phyloP scores from a whole-genome alignment of 352 stramenopile species.

The Pythium periplocum region DNA sequence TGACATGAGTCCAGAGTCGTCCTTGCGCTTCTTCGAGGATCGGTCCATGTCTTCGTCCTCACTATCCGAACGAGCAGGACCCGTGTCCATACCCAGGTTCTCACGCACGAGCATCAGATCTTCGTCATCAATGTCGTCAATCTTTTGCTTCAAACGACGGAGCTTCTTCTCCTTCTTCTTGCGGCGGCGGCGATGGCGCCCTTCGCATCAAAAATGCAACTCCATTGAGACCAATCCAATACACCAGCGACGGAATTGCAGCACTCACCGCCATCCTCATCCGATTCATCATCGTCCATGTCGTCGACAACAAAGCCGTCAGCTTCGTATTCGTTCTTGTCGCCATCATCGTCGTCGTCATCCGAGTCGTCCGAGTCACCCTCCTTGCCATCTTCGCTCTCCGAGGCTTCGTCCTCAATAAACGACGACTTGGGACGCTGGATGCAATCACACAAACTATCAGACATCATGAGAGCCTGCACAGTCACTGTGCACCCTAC shows the following conservation, averaged over 20 bases:
- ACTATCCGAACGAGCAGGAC: conserved; percentile 64
- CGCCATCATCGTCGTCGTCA: conserved; percentile 79
- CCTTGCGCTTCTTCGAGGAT: conserved; percentile 57
- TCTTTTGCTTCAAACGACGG: conserved; percentile 83
- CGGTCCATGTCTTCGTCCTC: conserved; percentile 68
- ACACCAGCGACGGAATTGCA: too few relatives aligned
- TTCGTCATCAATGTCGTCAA: conserved; percentile 85
- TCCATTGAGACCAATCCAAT: too few relatives aligned
- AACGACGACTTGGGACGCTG: conserved; percentile 79
- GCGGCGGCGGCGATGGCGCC: conserved; percentile 56
- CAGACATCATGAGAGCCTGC: conserved; percentile 3
- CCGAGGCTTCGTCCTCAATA: conserved; percentile 86
- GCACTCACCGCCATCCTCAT: conserved; percentile 34
- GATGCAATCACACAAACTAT: conserved; percentile 2
- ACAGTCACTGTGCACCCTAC: conserved; percentile 17
- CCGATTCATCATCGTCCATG: conserved; percentile 67
- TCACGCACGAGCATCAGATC: conserved; percentile 87
- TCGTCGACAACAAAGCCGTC: conserved; percentile 88
- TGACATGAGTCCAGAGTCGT: conserved; percentile 77
- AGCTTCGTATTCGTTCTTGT: conserved; percentile 87
- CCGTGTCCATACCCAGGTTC: conserved; percentile 85
- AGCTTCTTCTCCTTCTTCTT: conserved; percentile 88
- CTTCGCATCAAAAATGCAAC: conserved; percentile 13
- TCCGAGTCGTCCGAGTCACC: conserved; percentile 66
- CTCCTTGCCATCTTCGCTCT: conserved; percentile 73